Evolutionary conservation across 116 monocot genomes (phyloP).

Genomic region (Dioscorea cayenensis): DNA sequence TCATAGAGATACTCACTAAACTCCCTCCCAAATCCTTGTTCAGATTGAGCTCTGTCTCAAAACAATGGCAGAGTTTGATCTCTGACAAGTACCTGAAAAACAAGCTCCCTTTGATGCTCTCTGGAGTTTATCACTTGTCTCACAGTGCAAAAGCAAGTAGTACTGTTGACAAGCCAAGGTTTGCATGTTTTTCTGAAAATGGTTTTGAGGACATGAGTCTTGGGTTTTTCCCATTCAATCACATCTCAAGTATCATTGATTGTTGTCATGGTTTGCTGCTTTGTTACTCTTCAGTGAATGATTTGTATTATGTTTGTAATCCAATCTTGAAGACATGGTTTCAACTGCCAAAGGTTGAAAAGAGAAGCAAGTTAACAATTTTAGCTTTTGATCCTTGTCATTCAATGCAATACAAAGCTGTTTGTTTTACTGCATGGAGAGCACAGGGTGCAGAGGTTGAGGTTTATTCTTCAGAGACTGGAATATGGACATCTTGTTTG

Average conservation of each 20-base stretch:
- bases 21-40: neutral
- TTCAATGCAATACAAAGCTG: slow-evolving; percentile 27
- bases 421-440: slow-evolving; percentile 34
- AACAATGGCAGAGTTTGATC: slow-evolving; percentile 30
- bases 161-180: slow-evolving; percentile 1
- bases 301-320: slow-evolving; percentile 31
- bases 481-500: slow-evolving; percentile 18
- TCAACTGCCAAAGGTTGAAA: slow-evolving; percentile 10
- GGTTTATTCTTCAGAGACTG: slow-evolving; percentile 32
- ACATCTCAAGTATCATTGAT: slow-evolving; percentile 25
- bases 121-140: slow-evolving; percentile 25
- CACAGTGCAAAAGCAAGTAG: neutral
- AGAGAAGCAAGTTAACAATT: slow-evolving; percentile 12
- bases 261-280: slow-evolving; percentile 53
- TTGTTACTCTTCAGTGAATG: slow-evolving; percentile 7
- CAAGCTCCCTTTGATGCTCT: slow-evolving; percentile 24
- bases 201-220: slow-evolving; percentile 6
- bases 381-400: slow-evolving; percentile 40
- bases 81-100: slow-evolving; percentile 18
- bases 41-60: slow-evolving; percentile 39
- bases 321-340: slow-evolving; percentile 28
- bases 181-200: slow-evolving; percentile 6
- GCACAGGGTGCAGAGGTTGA: slow-evolving; percentile 20
- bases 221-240: slow-evolving; percentile 33
- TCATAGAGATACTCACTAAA: slow-evolving; percentile 2